A percentile compares a stretch with the other conserved stretches of the same genome.
phyloP scores from a whole-genome alignment of 768 basidiomycete species.

The Pulveroboletus sp. region DNA sequence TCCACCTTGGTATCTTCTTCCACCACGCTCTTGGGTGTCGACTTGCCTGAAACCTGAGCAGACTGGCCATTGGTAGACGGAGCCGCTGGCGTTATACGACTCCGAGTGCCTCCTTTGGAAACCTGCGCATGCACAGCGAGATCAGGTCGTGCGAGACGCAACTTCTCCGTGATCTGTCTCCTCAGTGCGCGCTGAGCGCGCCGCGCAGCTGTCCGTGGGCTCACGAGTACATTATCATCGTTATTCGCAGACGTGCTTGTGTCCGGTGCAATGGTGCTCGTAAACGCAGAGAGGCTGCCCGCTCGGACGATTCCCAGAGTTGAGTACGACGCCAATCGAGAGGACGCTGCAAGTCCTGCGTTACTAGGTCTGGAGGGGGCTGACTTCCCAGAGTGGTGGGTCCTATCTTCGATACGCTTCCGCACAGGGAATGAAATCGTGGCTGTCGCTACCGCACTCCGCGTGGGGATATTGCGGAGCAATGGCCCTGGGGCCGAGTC shows the following conservation, averaged over 20 bases:
- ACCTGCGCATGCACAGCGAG: slow-evolving; percentile 32
- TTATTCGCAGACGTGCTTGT: neutral
- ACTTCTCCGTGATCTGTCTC: slow-evolving; percentile 34
- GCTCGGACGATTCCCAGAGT: neutral
- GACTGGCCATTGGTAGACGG: too few relatives aligned
- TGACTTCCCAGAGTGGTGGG: slow-evolving; percentile 1
- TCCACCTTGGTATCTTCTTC: slow-evolving; percentile 19
- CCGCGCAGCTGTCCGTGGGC: slow-evolving; percentile 19
- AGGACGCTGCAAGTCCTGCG: neutral
- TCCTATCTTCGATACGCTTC: slow-evolving; percentile 8
- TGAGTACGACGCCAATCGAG: slow-evolving; percentile 1
- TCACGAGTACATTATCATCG: neutral
- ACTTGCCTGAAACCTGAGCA: too few relatives aligned
- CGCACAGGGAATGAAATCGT: slow-evolving; percentile 22
- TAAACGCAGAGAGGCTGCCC: neutral
- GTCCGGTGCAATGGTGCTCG: neutral
- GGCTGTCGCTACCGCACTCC: neutral
- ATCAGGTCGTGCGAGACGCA: slow-evolving; percentile 45
- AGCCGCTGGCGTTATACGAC: neutral
- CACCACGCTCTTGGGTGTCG: neutral
- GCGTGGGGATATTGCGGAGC: neutral
- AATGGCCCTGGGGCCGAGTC: neutral
- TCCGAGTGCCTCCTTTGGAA: slow-evolving; percentile 19
- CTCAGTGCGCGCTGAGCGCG: slow-evolving; percentile 20
- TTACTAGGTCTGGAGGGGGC: neutral